These are phyloP conservation scores for Parathielavia appendiculata DNA, from an alignment of 495 filamentous ascomycete genomes.

Conservation along the genomic window DNA sequence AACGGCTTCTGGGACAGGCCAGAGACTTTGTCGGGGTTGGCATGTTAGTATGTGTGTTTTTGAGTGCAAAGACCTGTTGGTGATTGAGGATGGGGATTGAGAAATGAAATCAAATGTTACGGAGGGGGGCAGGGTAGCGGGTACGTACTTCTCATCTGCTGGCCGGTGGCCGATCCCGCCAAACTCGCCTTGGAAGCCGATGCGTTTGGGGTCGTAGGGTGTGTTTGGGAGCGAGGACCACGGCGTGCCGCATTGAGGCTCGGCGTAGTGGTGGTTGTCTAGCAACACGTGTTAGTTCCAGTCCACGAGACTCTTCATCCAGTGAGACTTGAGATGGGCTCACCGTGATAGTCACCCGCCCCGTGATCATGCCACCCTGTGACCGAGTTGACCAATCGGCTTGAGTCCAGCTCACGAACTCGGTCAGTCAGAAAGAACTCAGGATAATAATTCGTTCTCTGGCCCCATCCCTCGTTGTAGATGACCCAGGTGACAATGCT, in stretches of 20 bases:
- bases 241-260: slow-evolving; percentile 63
- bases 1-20: slow-evolving; percentile 55
- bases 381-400: slow-evolving; percentile 53
- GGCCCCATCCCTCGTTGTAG: slow-evolving; percentile 71
- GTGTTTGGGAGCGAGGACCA: slow-evolving; percentile 52
- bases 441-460: slow-evolving; percentile 45
- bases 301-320: not conserved
- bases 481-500: slow-evolving; percentile 56
- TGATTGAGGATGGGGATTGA: too few species aligned
- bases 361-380: slow-evolving; percentile 61
- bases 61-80: not conserved
- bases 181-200: slow-evolving; percentile 65
- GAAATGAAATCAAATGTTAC: too few species aligned
- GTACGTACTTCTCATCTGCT: slow-evolving; percentile 43
- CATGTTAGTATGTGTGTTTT: slow-evolving; percentile 23
- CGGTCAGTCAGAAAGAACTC: slow-evolving; percentile 52
- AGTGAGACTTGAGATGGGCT: too few species aligned
- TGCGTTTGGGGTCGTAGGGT: slow-evolving; percentile 55
- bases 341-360: slow-evolving; percentile 50
- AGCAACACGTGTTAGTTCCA: slow-evolving; percentile 24
- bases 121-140: not conserved
- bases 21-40: slow-evolving; percentile 36
- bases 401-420: slow-evolving; percentile 54
- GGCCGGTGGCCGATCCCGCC: slow-evolving; percentile 61
- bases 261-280: slow-evolving; percentile 68